Evolutionary conservation across 1,139 yeast species (phyloP).

Genomic region (Suhomyces guaymorum): DNA sequence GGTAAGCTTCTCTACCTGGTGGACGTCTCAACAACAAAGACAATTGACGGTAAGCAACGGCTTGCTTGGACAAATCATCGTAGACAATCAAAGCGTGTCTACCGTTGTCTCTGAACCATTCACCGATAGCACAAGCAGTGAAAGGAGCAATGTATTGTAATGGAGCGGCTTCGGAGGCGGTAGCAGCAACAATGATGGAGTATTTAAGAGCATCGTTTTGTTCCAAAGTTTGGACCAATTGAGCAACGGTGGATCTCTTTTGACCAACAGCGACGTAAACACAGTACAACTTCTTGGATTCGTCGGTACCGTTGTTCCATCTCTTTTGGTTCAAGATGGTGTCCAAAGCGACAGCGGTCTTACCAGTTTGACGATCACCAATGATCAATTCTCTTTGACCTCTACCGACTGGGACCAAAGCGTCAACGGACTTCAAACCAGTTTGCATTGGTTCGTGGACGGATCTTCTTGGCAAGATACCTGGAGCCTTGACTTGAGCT

Average conservation of each 20-base stretch:
- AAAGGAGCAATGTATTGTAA: slow-evolving; percentile 99
- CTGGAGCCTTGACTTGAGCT: slow-evolving; percentile 99
- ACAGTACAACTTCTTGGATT: slow-evolving; percentile 98
- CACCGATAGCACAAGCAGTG: slow-evolving; percentile 99
- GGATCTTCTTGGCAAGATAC: slow-evolving; percentile 98
- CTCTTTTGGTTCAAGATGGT: slow-evolving; percentile 98
- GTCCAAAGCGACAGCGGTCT: slow-evolving; percentile 98
- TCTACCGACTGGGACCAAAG: slow-evolving; percentile 99
- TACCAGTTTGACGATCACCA: slow-evolving; percentile 99
- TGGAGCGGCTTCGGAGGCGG: slow-evolving; percentile 99
- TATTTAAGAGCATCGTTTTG: slow-evolving; percentile 97
- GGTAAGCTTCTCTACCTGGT: slow-evolving; percentile 97
- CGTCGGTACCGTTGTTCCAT: slow-evolving; percentile 95
- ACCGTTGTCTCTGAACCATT: slow-evolving; percentile 99
- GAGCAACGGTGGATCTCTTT: slow-evolving; percentile 99
- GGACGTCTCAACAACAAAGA: slow-evolving; percentile 97
- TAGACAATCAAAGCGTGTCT: slow-evolving; percentile 95
- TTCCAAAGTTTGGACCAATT: slow-evolving; percentile 98
- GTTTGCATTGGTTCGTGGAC: slow-evolving; percentile 99
- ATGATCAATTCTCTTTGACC: slow-evolving; percentile 99
- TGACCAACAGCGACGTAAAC: slow-evolving; percentile 99
- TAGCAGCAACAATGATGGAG: slow-evolving; percentile 98
- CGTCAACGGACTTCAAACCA: slow-evolving; percentile 98
- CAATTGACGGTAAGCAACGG: slow-evolving; percentile 99
- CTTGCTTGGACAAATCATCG: slow-evolving; percentile 99